Conservation (phyloP, 192 early-diverging fungal species). For the Entophlyctis luteolus region DNA sequence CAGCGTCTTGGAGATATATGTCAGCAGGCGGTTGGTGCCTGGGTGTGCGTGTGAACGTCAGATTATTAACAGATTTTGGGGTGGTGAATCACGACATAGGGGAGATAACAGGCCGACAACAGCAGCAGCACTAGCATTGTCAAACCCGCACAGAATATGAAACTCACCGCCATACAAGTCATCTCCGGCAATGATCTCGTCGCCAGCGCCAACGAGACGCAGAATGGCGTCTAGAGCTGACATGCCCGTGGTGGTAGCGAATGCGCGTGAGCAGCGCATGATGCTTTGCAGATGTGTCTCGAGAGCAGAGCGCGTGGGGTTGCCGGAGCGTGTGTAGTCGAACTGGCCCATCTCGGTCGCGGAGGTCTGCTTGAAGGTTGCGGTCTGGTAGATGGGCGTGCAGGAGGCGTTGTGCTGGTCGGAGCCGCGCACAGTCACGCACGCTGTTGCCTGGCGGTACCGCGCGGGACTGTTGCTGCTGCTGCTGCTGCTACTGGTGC, state of each 20-base stretch:
- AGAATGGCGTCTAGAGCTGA: constrained; percentile 87
- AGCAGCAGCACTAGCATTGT: background rate
- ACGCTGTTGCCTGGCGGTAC: constrained; percentile 39
- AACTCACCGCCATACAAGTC: constrained; percentile 87
- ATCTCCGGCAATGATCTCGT: constrained; percentile 91
- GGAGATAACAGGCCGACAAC: constrained; percentile 10
- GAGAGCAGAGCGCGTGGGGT: constrained; percentile 93
- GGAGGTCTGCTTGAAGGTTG: constrained; percentile 89
- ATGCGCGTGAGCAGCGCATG: constrained; percentile 81
- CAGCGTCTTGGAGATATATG: constrained; percentile 71
- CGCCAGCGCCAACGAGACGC: constrained; percentile 78
- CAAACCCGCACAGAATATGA: background rate
- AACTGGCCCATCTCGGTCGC: constrained; percentile 83
- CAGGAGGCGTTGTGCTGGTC: constrained; percentile 88
- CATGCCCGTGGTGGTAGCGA: constrained; percentile 90
- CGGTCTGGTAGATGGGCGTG: constrained; percentile 96
- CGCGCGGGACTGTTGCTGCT: too few relatives aligned
- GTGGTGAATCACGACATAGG: too few relatives aligned
- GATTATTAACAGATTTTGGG: too few relatives aligned
- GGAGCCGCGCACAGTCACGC: constrained; percentile 32
- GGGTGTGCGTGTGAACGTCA: background rate
- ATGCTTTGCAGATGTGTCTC: constrained; percentile 92
- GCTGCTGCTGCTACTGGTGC: too few relatives aligned
- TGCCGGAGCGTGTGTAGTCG: constrained; percentile 94
- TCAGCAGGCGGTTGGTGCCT: constrained; percentile 90